Conservation (phyloP, 75 land plant genomes). For the Ceratopteris richardii region DNA sequence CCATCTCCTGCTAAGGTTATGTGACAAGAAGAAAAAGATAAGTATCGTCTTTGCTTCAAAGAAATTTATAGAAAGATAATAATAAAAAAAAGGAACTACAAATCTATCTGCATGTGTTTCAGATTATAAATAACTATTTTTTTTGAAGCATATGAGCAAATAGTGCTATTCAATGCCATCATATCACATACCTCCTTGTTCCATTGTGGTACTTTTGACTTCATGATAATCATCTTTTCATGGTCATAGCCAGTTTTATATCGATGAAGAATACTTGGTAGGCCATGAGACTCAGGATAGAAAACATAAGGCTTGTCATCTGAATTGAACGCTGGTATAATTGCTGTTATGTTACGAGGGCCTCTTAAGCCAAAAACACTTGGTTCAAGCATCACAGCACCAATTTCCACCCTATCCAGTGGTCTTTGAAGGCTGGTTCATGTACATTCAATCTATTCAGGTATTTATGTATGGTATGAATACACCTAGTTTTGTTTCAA, state of each 20-base stretch:
- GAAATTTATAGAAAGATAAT: no score
- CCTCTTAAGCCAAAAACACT: slow-evolving; percentile 26
- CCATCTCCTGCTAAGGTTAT: no score
- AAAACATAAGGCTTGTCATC: slow-evolving; percentile 26
- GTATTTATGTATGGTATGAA: no score
- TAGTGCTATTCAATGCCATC: no score
- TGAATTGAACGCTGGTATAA: slow-evolving; percentile 23
- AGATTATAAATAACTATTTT: no score
- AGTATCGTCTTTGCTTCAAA: no score
- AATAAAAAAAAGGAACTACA: no score
- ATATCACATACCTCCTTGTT: slow-evolving; percentile 33
- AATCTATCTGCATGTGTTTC: no score
- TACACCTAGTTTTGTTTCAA: neutral
- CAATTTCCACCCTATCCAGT: slow-evolving; percentile 24
- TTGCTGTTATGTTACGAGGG: slow-evolving; percentile 27
- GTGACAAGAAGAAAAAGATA: no score
- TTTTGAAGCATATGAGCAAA: no score
- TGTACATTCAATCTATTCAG: neutral
- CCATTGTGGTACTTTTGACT: slow-evolving; percentile 22
- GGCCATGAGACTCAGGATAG: slow-evolving; percentile 10
- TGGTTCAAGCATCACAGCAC: slow-evolving; percentile 15
- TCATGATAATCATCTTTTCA: slow-evolving; percentile 30
- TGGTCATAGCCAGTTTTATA: slow-evolving; percentile 20
- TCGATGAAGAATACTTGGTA: slow-evolving; percentile 14
- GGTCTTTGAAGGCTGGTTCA: neutral